Conservation (phyloP, 2,329 filamentous ascomycete species). For the Magnaporthiopsis poae region DNA sequence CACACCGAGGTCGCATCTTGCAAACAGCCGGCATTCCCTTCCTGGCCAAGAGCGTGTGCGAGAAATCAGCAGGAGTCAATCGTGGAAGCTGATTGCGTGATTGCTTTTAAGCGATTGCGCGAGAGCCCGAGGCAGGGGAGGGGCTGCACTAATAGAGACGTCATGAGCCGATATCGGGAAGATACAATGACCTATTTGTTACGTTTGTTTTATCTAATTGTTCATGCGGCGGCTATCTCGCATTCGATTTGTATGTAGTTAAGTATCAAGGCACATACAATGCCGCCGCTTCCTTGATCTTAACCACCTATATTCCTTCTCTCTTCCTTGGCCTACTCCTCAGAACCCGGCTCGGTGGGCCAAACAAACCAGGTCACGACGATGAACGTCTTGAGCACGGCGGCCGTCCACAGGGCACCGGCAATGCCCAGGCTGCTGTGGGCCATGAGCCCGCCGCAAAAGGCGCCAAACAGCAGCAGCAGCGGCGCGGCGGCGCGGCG, state of each 20-base stretch:
- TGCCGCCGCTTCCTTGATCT: too few species aligned
- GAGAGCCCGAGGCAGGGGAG: constrained; percentile 1
- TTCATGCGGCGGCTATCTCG: too few species aligned
- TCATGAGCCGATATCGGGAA: background rate
- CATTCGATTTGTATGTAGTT: too few species aligned
- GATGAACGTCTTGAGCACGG: constrained; percentile 45
- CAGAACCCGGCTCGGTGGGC: constrained; percentile 25
- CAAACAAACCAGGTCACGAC: constrained; percentile 51
- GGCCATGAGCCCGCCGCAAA: constrained; percentile 40
- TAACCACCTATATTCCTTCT: too few species aligned
- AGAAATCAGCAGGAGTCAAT: background rate
- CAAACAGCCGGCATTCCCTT: background rate
- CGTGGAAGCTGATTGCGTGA: constrained; percentile 7
- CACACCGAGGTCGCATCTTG: background rate
- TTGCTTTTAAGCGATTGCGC: constrained; percentile 2
- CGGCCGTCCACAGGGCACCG: constrained; percentile 51
- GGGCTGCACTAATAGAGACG: background rate
- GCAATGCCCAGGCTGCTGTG: constrained; percentile 38
- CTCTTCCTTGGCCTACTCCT: background rate
- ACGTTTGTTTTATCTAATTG: background rate
- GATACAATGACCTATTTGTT: background rate
- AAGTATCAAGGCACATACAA: background rate
- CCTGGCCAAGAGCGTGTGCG: too few species aligned
- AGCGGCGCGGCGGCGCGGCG: constrained; percentile 39
- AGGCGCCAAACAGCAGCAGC: constrained; percentile 38